Conservation (phyloP, 2,329 filamentous ascomycete genomes). For the Colletotrichum siamense region DNA sequence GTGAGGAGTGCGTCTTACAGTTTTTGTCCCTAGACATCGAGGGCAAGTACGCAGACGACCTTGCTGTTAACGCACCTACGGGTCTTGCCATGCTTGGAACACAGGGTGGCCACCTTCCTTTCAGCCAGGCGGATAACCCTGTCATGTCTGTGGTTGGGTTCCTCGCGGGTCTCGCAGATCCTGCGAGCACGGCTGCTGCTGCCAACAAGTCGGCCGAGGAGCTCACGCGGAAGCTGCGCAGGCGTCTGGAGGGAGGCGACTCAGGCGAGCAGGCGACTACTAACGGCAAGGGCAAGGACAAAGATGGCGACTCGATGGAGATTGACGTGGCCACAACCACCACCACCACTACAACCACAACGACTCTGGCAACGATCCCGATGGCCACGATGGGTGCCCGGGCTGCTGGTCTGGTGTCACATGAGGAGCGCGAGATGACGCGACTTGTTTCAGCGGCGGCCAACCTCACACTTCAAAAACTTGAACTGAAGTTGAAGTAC, state of each 20-base stretch:
- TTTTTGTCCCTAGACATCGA: constrained; percentile 97
- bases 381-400: constrained; percentile 87
- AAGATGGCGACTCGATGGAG: constrained; percentile 67
- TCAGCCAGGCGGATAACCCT: constrained; percentile 92
- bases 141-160: constrained; percentile 97
- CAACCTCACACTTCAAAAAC: constrained; percentile 93
- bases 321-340: constrained; percentile 57
- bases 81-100: constrained; percentile 72
- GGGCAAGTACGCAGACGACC: constrained; percentile 90
- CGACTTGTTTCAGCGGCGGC: constrained; percentile 90
- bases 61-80: constrained; percentile 53
- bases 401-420: constrained; percentile 85
- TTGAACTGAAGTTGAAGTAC: constrained; percentile 93
- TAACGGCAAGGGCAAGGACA: constrained; percentile 64
- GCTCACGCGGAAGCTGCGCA: constrained; percentile 80
- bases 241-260: constrained; percentile 70
- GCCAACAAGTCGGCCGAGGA: constrained; percentile 87
- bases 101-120: constrained; percentile 77
- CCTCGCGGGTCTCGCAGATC: constrained; percentile 88
- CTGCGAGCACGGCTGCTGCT: constrained; percentile 87
- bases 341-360: constrained; percentile 56
- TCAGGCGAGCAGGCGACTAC: constrained; percentile 39
- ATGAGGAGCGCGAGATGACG: constrained; percentile 97
- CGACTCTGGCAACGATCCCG: constrained; percentile 75
- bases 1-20: constrained; percentile 95